phyloP scores from a whole-genome alignment of 495 filamentous ascomycete species.

The Xylaria acuta region DNA sequence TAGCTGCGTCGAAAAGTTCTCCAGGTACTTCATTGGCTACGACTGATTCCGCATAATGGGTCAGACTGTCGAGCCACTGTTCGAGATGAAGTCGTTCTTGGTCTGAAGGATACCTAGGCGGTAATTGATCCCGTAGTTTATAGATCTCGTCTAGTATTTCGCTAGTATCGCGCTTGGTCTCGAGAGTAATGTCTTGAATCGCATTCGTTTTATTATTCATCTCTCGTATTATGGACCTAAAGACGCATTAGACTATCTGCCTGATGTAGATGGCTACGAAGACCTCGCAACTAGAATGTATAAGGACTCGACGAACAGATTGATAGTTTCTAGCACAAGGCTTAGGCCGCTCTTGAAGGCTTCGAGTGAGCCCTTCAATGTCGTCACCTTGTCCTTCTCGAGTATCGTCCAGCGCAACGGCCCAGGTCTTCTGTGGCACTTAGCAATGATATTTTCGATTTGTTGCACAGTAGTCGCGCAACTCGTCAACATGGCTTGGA shows the following conservation, averaged over 20 bases:
- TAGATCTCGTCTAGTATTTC: conserved; percentile 35
- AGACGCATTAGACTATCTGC: not conserved
- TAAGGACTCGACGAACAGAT: conserved; percentile 22
- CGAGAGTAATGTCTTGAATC: conserved; percentile 1
- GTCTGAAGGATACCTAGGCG: not conserved
- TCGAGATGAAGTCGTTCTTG: conserved; percentile 25
- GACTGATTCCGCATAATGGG: conserved; percentile 34
- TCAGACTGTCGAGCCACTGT: conserved; percentile 33
- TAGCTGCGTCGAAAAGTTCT: too few relatives aligned
- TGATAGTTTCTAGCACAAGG: conserved; percentile 37
- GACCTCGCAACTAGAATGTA: not conserved
- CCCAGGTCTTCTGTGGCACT: conserved; percentile 22
- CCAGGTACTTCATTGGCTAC: not conserved
- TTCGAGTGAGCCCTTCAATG: conserved; percentile 36
- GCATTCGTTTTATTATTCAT: not conserved
- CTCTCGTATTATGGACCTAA: not conserved
- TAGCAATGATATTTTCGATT: conserved; percentile 32
- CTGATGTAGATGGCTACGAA: not conserved
- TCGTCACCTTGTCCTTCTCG: conserved; percentile 33
- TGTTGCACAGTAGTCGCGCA: conserved; percentile 33
- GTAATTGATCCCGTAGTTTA: conserved; percentile 27
- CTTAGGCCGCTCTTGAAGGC: conserved; percentile 36
- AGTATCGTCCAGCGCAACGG: conserved; percentile 27
- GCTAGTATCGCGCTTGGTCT: conserved; percentile 33
- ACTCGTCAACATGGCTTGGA: conserved; percentile 34